Evolutionary conservation across 2,329 filamentous ascomycete genomes (phyloP).

Genomic region (Davidsoniella eucalypti): DNA sequence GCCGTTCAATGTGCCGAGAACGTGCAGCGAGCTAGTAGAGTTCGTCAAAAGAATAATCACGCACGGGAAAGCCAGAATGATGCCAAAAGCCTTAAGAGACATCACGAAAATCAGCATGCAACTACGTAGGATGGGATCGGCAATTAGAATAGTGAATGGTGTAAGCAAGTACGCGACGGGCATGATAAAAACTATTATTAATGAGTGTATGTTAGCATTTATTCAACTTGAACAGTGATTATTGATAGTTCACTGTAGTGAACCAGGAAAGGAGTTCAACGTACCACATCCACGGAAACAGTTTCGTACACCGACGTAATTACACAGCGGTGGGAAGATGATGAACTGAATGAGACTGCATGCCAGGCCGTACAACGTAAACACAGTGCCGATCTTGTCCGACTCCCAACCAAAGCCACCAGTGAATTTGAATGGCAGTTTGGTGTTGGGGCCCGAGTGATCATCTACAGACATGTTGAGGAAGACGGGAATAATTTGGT

Average conservation of each 20-base stretch:
- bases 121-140: conserved; percentile 32
- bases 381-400: conserved; percentile 66
- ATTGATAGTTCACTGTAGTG: too few relatives aligned
- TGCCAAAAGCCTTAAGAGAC: conserved; percentile 54
- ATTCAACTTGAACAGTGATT: neutral
- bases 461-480: conserved; percentile 53
- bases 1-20: conserved; percentile 81
- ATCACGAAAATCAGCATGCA: conserved; percentile 50
- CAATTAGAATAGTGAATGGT: conserved; percentile 59
- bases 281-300: conserved; percentile 51
- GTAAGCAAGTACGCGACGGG: conserved; percentile 67
- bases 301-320: conserved; percentile 53
- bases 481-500: conserved; percentile 79
- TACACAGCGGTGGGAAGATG: conserved; percentile 61
- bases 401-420: conserved; percentile 64
- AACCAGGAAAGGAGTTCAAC: conserved; percentile 14
- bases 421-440: conserved; percentile 63
- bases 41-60: conserved; percentile 85
- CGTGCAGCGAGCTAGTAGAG: conserved; percentile 54
- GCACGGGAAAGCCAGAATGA: conserved; percentile 79
- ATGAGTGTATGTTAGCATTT: neutral
- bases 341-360: conserved; percentile 77
- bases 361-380: conserved; percentile 64
- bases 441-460: conserved; percentile 36
- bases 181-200: conserved; percentile 37